These are phyloP conservation scores for Rhamnella rubrinervis DNA, from an alignment of 331 rosid species.

Conservation along the genomic window DNA sequence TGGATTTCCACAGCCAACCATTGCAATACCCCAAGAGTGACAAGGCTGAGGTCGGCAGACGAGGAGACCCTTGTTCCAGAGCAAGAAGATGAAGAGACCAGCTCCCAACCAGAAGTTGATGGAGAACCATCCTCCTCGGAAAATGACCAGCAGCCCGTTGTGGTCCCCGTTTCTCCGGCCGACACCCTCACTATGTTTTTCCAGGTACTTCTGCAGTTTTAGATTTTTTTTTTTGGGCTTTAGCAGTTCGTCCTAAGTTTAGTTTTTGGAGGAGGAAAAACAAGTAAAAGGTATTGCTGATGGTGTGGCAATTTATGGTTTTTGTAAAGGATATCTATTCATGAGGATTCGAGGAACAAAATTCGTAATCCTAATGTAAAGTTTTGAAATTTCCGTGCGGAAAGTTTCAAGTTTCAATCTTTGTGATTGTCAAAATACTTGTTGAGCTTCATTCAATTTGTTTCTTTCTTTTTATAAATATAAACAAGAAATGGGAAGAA, in stretches of 20 bases:
- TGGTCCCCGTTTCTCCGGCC: conserved; percentile 71
- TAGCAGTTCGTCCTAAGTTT: neutral
- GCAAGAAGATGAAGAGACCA: conserved; percentile 29
- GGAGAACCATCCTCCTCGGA: conserved; percentile 25
- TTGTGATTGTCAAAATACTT: neutral
- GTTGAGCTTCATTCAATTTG: too few species aligned
- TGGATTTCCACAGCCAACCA: conserved; percentile 18
- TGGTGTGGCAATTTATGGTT: neutral
- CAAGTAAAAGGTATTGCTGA: neutral
- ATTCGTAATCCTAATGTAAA: neutral
- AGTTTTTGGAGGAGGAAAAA: too few species aligned
- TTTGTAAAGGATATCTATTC: neutral
- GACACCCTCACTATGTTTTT: conserved; percentile 82
- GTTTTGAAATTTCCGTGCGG: neutral
- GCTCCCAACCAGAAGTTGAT: conserved; percentile 15
- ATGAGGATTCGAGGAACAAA: neutral
- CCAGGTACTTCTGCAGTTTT: conserved; percentile 46
- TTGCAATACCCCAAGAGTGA: conserved; percentile 20
- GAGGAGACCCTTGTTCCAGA: conserved; percentile 49
- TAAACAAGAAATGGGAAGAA: too few species aligned
- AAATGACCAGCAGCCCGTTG: conserved; percentile 57
- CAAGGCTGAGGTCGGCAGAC: conserved; percentile 40
- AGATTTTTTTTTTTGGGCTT: neutral
- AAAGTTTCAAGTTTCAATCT: neutral
- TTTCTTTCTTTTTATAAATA: too few species aligned